These are phyloP conservation scores for Trichosporon sp. DNA, from an alignment of 1,284 basidiomycete species.

Conservation along the genomic window DNA sequence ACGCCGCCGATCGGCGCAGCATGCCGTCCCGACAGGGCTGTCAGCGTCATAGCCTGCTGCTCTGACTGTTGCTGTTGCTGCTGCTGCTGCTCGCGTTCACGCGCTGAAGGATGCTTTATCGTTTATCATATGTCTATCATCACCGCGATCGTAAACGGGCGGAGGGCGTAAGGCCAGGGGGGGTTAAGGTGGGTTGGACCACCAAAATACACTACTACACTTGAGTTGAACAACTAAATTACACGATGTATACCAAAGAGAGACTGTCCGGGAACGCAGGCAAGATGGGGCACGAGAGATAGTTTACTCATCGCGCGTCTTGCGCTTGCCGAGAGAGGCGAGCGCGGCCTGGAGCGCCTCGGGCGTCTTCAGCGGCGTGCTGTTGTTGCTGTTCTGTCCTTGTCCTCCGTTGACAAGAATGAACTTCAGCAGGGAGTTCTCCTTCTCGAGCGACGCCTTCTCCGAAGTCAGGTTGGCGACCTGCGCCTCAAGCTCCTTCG, in stretches of 20 bases:
- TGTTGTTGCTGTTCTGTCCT: slow-evolving; percentile 29
- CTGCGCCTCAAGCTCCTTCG: slow-evolving; percentile 84
- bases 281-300: not conserved
- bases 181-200: slow-evolving; percentile 11
- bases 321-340: slow-evolving; percentile 43
- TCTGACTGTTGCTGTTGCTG: no score
- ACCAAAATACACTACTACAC: slow-evolving; percentile 14
- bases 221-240: slow-evolving; percentile 20
- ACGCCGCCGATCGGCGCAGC: not conserved
- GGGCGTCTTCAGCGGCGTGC: slow-evolving; percentile 29
- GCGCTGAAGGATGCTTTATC: not conserved
- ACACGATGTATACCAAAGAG: not conserved
- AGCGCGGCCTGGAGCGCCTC: slow-evolving; percentile 42
- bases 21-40: not conserved
- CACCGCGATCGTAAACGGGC: slow-evolving; percentile 19
- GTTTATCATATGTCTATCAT: slow-evolving; percentile 18
- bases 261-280: slow-evolving; percentile 3
- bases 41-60: not conserved
- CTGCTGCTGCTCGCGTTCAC: not conserved
- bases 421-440: slow-evolving; percentile 94
- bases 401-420: slow-evolving; percentile 78
- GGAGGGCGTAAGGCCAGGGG: not conserved
- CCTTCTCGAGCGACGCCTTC: slow-evolving; percentile 83
- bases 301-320: slow-evolving; percentile 42
- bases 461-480: slow-evolving; percentile 84